phyloP scores from a whole-genome alignment of 2,329 filamentous ascomycete genomes.

The Trichoderma sp. region DNA sequence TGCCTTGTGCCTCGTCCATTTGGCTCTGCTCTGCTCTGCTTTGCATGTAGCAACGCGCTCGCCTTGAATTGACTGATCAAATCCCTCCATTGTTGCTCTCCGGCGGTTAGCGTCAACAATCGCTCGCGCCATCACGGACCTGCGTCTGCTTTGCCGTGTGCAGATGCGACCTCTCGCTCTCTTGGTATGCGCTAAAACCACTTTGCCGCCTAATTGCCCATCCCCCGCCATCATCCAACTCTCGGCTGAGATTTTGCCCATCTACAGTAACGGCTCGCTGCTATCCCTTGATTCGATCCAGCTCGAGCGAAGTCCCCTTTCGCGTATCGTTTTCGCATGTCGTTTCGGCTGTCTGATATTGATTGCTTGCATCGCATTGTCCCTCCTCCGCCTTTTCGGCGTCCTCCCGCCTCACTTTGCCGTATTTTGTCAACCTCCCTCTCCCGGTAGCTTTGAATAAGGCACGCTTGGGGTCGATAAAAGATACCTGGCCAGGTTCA shows the following conservation, averaged over 20 bases:
- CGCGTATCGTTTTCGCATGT: background rate
- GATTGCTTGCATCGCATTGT: constrained; percentile 5
- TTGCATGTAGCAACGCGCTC: background rate
- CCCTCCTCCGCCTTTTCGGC: constrained; percentile 7
- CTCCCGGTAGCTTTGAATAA: background rate
- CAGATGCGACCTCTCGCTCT: constrained; percentile 6
- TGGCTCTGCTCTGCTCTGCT: background rate
- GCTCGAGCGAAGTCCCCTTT: constrained; percentile 1
- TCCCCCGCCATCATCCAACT: constrained; percentile 7
- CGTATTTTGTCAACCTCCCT: background rate
- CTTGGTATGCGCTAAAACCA: constrained; percentile 10
- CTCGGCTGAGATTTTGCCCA: constrained; percentile 5
- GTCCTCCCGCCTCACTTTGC: constrained; percentile 4
- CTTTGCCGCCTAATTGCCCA: constrained; percentile 17
- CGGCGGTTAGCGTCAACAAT: background rate
- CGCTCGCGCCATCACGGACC: background rate
- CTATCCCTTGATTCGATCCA: background rate
- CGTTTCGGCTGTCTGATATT: constrained; percentile 1
- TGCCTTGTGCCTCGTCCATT: background rate
- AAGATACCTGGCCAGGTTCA: constrained; percentile 12
- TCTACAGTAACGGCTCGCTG: constrained; percentile 10
- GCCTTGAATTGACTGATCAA: background rate
- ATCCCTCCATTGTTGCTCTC: background rate
- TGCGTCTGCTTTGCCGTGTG: background rate
- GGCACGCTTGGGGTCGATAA: constrained; percentile 1